phyloP scores from a whole-genome alignment of 2,329 filamentous ascomycete species.

The Epichloe typhina region DNA sequence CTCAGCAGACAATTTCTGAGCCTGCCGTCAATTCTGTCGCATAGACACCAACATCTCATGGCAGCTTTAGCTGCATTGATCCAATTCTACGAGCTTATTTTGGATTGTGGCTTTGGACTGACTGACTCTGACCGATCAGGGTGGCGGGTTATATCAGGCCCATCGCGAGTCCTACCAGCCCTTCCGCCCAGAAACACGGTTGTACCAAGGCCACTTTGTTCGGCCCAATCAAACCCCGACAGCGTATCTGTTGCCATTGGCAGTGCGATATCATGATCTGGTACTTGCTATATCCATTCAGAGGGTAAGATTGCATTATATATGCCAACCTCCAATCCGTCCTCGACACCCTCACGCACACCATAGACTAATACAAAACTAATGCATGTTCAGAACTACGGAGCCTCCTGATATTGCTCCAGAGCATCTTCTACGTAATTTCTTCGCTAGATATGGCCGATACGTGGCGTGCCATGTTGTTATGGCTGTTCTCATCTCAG shows the following conservation, averaged over 20 bases:
- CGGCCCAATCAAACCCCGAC: background rate
- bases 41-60: background rate
- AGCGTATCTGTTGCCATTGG: background rate
- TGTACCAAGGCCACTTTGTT: background rate
- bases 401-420: conserved; percentile 54
- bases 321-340: background rate
- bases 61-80: background rate
- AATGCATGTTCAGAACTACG: conserved; percentile 43
- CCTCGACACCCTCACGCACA: background rate
- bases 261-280: conserved; percentile 2
- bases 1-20: background rate
- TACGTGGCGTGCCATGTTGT: conserved; percentile 62
- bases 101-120: no score
- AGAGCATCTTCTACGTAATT: conserved; percentile 50
- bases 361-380: background rate
- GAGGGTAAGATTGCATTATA: conserved; percentile 3
- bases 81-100: background rate
- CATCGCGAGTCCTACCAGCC: no score
- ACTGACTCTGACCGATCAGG: no score
- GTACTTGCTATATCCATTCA: conserved; percentile 8
- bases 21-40: no score
- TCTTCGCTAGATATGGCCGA: conserved; percentile 56
- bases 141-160: no score
- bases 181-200: background rate
- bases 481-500: conserved; percentile 60